A percentile compares a stretch with the other conserved stretches of the same genome.
Evolutionary conservation across 2,329 filamentous ascomycete genomes (phyloP).

Genomic region (Aspergillus melleus): DNA sequence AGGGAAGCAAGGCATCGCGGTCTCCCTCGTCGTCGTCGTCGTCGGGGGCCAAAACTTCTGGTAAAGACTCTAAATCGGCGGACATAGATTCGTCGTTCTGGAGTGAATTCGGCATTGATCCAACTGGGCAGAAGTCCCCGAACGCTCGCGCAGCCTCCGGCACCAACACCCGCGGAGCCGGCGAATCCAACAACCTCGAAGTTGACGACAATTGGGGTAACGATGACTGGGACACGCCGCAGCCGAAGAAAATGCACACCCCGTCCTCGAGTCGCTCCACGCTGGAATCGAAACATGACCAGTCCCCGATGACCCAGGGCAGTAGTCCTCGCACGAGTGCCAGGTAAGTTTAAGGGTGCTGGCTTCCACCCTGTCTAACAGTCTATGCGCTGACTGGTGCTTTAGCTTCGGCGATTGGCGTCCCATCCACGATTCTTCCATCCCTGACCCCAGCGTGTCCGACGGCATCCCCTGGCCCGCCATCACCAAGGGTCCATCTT

Average conservation of each 20-base stretch:
- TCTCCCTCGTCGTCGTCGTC: slow-evolving; percentile 29
- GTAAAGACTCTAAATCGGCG: slow-evolving; percentile 43
- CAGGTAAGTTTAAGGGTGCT: slow-evolving; percentile 43
- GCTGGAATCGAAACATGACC: slow-evolving; percentile 49
- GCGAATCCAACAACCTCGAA: slow-evolving; percentile 39
- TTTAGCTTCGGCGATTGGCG: slow-evolving; percentile 42
- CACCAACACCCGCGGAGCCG: slow-evolving; percentile 35
- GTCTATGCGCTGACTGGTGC: slow-evolving; percentile 29
- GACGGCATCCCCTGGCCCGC: slow-evolving; percentile 64
- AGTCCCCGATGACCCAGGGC: slow-evolving; percentile 44
- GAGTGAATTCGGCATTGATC: slow-evolving; percentile 53
- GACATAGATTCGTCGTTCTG: slow-evolving; percentile 50
- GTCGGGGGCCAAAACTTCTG: slow-evolving; percentile 33
- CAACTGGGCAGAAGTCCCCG: slow-evolving; percentile 43
- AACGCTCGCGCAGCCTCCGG: slow-evolving; percentile 30
- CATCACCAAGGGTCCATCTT: slow-evolving; percentile 70
- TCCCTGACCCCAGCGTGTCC: slow-evolving; percentile 33
- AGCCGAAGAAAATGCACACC: slow-evolving; percentile 41
- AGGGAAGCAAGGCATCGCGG: slow-evolving; percentile 29
- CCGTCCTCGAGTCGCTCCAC: slow-evolving; percentile 51
- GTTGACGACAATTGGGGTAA: slow-evolving; percentile 53
- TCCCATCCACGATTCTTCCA: slow-evolving; percentile 23
- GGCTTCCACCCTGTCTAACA: slow-evolving; percentile 25
- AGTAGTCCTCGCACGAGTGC: slow-evolving; percentile 57
- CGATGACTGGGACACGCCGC: slow-evolving; percentile 55